Base-by-base conservation (phyloP, 768 basidiomycete species). In the Floccularia luteovirens region DNA sequence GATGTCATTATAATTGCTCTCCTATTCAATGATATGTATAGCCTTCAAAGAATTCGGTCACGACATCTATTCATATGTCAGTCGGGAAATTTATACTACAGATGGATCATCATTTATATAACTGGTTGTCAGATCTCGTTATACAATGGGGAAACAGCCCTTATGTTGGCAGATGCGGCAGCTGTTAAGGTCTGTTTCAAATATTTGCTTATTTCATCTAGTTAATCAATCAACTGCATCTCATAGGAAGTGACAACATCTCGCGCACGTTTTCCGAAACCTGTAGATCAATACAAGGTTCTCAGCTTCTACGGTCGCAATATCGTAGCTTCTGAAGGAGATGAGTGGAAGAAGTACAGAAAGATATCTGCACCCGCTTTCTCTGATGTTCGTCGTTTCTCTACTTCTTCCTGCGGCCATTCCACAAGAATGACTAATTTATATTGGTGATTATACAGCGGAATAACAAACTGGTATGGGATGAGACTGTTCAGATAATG, bases 311-410 rank as follows among this genome's bases (percentile, higher is more conserved):
- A 71, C 49, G 81, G 82, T 4, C 50, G 51, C 4, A 86, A 83
- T 46, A 75, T 83, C 31, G 69, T 84, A n/a, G 70, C 67, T 1
- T 74, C 76, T 0, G 81, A 83, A n/a, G n/a, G n/a, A n/a, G n/a
- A n/a, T n/a, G n/a, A n/a, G n/a, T n/a, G n/a, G n/a, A n/a, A n/a
- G n/a, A 69, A 70, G 22, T 79, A 78, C 45, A 59, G 79, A 33
- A 78, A 75, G 52, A 70, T 83, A 30, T 60, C 71, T 13, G 76
- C 75, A 1, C 78, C 79, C n/a, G 72, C 77, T 0, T 83, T 82
- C 52, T 75, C 75, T 4, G 78, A 80, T 53, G 77, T 77, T 40
- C 31, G 58, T 46, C 45, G 33, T 44, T 11, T n/a, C n/a, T 28
- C n/a, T 31, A 19, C 24, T 31, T 31, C 19, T 31, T 24, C 14